A percentile compares a stretch with the other conserved stretches of the same genome.
Conservation (phyloP, 108 stramenopile genomes). For the Skeletonema tropicum region DNA sequence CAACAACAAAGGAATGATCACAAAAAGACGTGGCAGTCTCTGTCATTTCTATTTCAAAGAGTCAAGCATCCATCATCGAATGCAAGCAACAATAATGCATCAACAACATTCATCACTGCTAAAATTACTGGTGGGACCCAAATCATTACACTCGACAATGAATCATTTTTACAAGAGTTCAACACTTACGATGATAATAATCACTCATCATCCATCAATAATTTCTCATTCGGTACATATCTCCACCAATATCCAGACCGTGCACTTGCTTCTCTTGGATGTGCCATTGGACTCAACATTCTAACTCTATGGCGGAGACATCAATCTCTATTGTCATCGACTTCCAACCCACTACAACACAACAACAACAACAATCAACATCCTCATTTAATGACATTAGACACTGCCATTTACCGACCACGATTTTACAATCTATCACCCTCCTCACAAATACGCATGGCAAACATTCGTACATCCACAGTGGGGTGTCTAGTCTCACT, state of each 20-base stretch:
- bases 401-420: slow-evolving; percentile 35
- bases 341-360: slow-evolving; percentile 13
- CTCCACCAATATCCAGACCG: slow-evolving; percentile 46
- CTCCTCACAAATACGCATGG: slow-evolving; percentile 36
- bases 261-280: slow-evolving; percentile 46
- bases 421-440: slow-evolving; percentile 43
- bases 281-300: slow-evolving; percentile 46
- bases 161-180: slow-evolving; percentile 40
- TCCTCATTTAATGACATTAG: slow-evolving; percentile 30
- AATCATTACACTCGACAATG: slow-evolving; percentile 35
- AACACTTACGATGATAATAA: slow-evolving; percentile 20
- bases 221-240: slow-evolving; percentile 39
- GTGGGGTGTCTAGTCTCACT: slow-evolving; percentile 73
- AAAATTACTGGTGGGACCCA: slow-evolving; percentile 41
- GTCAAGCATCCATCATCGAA: neutral
- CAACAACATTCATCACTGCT: slow-evolving; percentile 17
- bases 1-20: slow-evolving; percentile 22
- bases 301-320: slow-evolving; percentile 38
- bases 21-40: slow-evolving; percentile 28
- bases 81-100: neutral
- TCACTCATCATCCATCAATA: neutral
- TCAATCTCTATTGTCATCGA: neutral
- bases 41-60: slow-evolving; percentile 44
- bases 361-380: slow-evolving; percentile 15
- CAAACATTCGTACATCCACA: slow-evolving; percentile 37